Evolutionary conservation across 2,329 filamentous ascomycete species (phyloP), one percentile per base, ranked within the genome.

Genomic region (Epichloe coenophiala): DNA sequence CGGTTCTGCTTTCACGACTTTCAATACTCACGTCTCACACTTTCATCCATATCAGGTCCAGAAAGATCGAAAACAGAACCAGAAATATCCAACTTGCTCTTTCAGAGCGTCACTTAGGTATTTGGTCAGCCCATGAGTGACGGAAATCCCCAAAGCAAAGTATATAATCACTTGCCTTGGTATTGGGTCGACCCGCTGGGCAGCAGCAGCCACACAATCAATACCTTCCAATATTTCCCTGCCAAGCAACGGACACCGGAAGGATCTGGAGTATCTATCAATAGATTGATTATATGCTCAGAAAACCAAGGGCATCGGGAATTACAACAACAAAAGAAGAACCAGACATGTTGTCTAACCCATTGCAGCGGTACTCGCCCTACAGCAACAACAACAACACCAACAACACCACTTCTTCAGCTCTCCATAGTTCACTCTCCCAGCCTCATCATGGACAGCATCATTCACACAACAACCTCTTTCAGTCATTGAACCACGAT

Each of bases 401-500:
- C 17, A 17, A 17, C 17, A 17, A 17, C 17, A 17, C 17, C 54
- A 64, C 78, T 45, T 73, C 53, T 71, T 80, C 57, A 65, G 80
- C 50, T 52, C 74, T 78, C 53, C 76, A 77, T 58, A 69, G 73
- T 51, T 77, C 78, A 60, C 64, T 76, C 9, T 67, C 70, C 23
- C 73, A 74, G 54, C 66, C 71, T 55, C 75, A 77, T 54, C 70
- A 80, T 54, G 45, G 38, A 12, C 51, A 44, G 4, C 43, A 50
- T 23, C 39, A 43, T 39, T 39, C 43, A 43, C 75, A 79, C 57
- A 64, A 64, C 17, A 64, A 67, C 50, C 74, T 76, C n/a, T 69
- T 90, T 52, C 83, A 88, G 56, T 74, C 78, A 5, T 76, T 89
- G 44, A 75, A 80, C 6, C 82, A 86, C 56, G 77, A 77, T 38